Evolutionary conservation across 2,329 filamentous ascomycete genomes (phyloP), one percentile per base, ranked within the genome.

Genomic region (Myriosclerotinia scirpicola): DNA sequence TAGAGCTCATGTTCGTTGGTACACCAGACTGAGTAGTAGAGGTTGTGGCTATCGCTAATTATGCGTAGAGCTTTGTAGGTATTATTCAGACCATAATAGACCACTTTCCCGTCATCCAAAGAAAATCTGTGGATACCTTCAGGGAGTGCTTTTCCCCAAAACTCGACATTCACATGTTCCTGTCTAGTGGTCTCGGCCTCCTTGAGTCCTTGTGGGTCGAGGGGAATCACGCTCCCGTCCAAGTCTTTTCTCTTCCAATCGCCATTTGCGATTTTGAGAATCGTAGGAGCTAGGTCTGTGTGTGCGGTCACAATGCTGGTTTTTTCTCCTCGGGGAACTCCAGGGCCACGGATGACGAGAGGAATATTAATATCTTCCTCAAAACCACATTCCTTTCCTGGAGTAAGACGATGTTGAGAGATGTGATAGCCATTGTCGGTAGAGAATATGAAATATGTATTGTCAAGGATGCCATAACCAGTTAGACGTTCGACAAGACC

Each of bases 11-110:
- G 84, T 72, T 90, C 87, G 62, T 86, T 86, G 17, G 78, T 88
- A 73, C 89, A 91, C 87, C 88, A 91, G 0, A 90, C 85, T 0
- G 86, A 83, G 71, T 91, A 91, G 68, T 87, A 85, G 6, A 90
- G 74, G 71, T 83, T 85, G 72, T 90, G 90, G 5, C 78, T 76
- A 4, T 79, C 67, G 0, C 79, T 75, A 26, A 81, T 75, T 1
- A 84, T 68, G 15, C 82, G 76, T 4, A 84, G 66, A 0, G 75
- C 78, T 70, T 84, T 84, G 74, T 83, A 84, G 0, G 81, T 84
- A 69, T 83, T 84, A 69, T 81, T 81, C 22, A 26, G 14, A 8
- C 73, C 70, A 55, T 73, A 75, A 7, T 34, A 22, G 5, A 73
- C 69, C 67, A 67, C 42, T 56, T 69, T 71, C 8, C 73, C 73